phyloP scores from a whole-genome alignment of 1,284 basidiomycete genomes.

The Golubevia pallescens region DNA sequence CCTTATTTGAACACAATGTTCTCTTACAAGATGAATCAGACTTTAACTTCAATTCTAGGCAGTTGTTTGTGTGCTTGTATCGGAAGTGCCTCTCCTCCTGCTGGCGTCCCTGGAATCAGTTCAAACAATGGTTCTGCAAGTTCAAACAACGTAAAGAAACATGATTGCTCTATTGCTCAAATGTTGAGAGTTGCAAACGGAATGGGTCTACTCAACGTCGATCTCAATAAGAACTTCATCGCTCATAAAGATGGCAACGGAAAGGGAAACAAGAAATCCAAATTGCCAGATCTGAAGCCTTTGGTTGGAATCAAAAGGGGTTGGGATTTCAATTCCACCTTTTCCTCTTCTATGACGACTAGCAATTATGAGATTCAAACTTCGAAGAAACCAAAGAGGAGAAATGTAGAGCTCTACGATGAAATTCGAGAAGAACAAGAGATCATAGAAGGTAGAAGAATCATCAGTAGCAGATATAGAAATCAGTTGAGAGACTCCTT shows the following conservation, averaged over 20 bases:
- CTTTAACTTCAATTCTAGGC: slow-evolving; percentile 43
- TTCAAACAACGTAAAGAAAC: slow-evolving; percentile 44
- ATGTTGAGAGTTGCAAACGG: slow-evolving; percentile 60
- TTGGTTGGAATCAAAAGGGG: slow-evolving; percentile 43
- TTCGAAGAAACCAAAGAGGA: no score
- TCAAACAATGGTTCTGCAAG: slow-evolving; percentile 38
- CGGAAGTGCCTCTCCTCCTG: slow-evolving; percentile 41
- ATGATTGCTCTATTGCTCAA: slow-evolving; percentile 61
- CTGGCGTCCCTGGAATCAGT: slow-evolving; percentile 10
- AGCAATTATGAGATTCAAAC: no score
- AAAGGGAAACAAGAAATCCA: slow-evolving; percentile 29
- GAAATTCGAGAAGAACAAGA: background rate
- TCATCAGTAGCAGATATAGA: background rate
- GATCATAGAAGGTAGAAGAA: background rate
- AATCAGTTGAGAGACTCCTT: background rate
- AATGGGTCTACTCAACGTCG: slow-evolving; percentile 53
- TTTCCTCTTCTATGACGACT: background rate
- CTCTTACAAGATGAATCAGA: slow-evolving; percentile 48
- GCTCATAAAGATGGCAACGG: slow-evolving; percentile 21
- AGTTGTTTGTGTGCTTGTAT: slow-evolving; percentile 53
- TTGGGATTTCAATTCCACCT: slow-evolving; percentile 20
- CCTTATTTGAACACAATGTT: slow-evolving; percentile 53
- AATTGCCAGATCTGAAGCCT: slow-evolving; percentile 45
- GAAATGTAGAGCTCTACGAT: no score
- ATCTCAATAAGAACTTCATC: background rate